Conservation (phyloP, 2,329 filamentous ascomycete genomes). For the Cryphonectria radicalis region DNA sequence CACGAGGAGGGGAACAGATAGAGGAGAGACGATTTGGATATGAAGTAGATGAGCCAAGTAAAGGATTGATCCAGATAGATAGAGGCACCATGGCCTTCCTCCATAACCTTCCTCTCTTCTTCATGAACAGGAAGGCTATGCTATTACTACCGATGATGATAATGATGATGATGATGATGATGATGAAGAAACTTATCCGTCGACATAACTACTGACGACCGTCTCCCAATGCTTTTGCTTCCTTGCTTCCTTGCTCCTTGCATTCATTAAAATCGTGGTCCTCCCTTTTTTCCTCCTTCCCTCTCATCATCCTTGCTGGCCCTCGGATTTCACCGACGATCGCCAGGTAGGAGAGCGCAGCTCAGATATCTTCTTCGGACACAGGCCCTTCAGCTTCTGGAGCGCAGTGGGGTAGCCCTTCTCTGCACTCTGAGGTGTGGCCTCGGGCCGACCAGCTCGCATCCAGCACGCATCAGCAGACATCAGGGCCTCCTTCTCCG, state of each 20-base stretch:
- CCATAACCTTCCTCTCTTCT: background rate
- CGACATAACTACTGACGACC: background rate
- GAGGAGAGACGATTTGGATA: too few relatives aligned
- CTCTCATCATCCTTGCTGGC: background rate
- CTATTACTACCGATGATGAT: background rate
- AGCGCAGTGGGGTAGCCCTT: background rate
- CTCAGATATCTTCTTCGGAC: background rate
- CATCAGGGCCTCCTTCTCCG: constrained; percentile 31
- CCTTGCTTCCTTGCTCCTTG: too few relatives aligned
- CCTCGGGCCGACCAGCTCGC: background rate
- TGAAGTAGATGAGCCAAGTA: background rate
- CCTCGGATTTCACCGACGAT: background rate
- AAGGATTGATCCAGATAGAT: background rate
- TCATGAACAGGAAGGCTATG: background rate
- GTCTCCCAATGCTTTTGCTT: background rate
- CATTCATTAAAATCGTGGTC: background rate
- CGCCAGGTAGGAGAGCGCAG: background rate
- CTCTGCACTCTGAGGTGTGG: background rate
- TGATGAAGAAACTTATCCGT: background rate
- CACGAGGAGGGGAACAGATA: background rate
- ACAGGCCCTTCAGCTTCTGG: background rate
- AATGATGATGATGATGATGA: background rate
- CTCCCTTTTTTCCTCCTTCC: background rate
- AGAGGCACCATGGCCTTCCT: background rate
- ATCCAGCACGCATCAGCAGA: constrained; percentile 4